Evolutionary conservation across 2,329 filamentous ascomycete genomes (phyloP), one percentile per base, ranked within the genome.

Genomic region (Grosmannia penicillata): DNA sequence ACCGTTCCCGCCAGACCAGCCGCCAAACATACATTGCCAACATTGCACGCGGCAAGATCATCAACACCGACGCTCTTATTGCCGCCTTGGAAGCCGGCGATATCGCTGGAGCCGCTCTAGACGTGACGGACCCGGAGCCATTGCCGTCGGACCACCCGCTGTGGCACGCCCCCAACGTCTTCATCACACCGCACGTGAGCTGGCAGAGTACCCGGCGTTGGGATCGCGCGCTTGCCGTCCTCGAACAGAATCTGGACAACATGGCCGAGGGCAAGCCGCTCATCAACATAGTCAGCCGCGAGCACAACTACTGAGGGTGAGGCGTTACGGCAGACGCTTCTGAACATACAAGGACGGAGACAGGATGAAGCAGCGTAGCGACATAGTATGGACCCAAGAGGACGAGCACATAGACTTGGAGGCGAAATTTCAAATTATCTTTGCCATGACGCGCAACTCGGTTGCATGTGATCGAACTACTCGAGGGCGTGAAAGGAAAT

Each of bases 41-140:
- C 48, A 75, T 80, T 44, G 66, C 72, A 1, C 64, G 76, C 10
- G 76, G 50, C 23, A 22, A 35, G 1, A 39, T 53, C 10, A 42
- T 55, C 9, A 40, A 53, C 19, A 44, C 44, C 3, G 45, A 60
- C 8, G 71, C 68, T 3, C 51, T 81, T 32, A 60, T 77, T 22
- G 55, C 54, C 3, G 69, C 73, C 1, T 52, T 81, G 23, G 47
- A 51, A 32, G 41, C 28, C n/a, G 47, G 43, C 23, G 39, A 41
- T 39, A 48, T 47, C 25, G 18, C 54, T 10, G 76, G 76, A n/a
- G 76, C 76, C 0, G 74, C 75, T 2, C 55, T 81, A 33, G 76
- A 80, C 53, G 77, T 81, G 2, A 72, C 75, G 4, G 75, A 80
- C 47, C 76, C 76, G 0, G 77, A 82, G 49, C 77, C 77, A 0